These are phyloP conservation scores for Leucocoprinus birnbaumii DNA, from an alignment of 768 basidiomycete species.

Conservation along the genomic window DNA sequence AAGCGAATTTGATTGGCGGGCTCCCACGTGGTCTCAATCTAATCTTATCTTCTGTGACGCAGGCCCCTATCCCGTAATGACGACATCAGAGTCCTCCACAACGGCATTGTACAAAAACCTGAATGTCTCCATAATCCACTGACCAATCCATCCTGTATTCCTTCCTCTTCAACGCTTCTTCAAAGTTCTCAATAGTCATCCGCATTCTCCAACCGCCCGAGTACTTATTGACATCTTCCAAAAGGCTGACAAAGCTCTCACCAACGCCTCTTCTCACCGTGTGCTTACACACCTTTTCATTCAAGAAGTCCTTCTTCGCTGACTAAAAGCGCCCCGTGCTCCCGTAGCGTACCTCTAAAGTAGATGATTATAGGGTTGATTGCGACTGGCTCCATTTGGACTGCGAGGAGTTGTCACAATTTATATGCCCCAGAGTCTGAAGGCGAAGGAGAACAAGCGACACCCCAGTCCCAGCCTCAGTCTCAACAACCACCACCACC, in stretches of 20 bases:
- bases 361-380: slow-evolving; percentile 7
- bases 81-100: no score
- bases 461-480: background rate
- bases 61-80: no score
- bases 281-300: background rate
- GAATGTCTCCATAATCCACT: background rate
- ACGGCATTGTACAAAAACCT: no score
- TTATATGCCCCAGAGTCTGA: background rate
- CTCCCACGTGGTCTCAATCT: no score
- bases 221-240: background rate
- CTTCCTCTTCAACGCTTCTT: background rate
- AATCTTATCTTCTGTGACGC: no score
- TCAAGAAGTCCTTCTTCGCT: background rate
- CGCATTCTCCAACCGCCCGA: background rate
- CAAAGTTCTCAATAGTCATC: no score
- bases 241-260: background rate
- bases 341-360: background rate
- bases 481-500: background rate
- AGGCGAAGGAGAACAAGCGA: background rate
- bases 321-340: background rate
- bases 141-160: background rate
- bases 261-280: background rate
- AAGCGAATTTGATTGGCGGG: no score
- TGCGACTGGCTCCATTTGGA: slow-evolving; percentile 9
- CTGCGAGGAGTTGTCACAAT: background rate